These are phyloP conservation scores for Trametes meyenii DNA, from an alignment of 768 basidiomycete species.

Conservation along the genomic window DNA sequence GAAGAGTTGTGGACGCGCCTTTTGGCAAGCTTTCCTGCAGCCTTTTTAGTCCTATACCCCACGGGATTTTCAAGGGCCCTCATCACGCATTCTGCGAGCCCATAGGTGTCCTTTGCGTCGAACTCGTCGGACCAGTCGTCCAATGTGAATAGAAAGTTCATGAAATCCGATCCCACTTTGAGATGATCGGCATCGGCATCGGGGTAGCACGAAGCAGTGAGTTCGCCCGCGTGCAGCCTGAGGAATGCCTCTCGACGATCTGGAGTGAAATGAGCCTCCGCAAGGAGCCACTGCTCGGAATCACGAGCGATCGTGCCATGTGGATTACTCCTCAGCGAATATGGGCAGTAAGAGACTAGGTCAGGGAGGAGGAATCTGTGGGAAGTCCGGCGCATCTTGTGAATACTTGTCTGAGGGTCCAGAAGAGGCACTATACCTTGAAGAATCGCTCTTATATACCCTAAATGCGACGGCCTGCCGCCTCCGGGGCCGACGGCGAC, in stretches of 20 bases:
- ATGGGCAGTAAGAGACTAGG: slow-evolving; percentile 42
- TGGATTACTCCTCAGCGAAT: slow-evolving; percentile 37
- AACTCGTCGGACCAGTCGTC: slow-evolving; percentile 47
- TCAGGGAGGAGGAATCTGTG: slow-evolving; percentile 44
- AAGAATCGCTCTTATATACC: not conserved
- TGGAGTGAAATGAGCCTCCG: slow-evolving; percentile 31
- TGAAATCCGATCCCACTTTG: slow-evolving; percentile 66
- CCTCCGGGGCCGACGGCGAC: slow-evolving; percentile 5
- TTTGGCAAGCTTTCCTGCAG: slow-evolving; percentile 24
- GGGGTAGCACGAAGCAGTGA: slow-evolving; percentile 67
- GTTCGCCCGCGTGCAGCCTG: slow-evolving; percentile 64
- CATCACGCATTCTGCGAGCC: slow-evolving; percentile 32
- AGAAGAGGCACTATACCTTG: not conserved
- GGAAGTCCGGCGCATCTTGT: slow-evolving; percentile 4
- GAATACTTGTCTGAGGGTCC: not conserved
- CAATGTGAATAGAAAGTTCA: slow-evolving; percentile 49
- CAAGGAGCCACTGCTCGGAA: slow-evolving; percentile 41
- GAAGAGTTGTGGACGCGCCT: slow-evolving; percentile 17
- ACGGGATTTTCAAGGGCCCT: slow-evolving; percentile 30
- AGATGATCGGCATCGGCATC: slow-evolving; percentile 54
- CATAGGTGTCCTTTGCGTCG: slow-evolving; percentile 17
- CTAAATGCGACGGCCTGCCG: not conserved
- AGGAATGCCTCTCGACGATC: slow-evolving; percentile 40
- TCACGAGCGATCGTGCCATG: slow-evolving; percentile 39
- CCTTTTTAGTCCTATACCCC: slow-evolving; percentile 28